phyloP scores from a whole-genome alignment of 2,329 filamentous ascomycete species.

The Alternaria sp. region DNA sequence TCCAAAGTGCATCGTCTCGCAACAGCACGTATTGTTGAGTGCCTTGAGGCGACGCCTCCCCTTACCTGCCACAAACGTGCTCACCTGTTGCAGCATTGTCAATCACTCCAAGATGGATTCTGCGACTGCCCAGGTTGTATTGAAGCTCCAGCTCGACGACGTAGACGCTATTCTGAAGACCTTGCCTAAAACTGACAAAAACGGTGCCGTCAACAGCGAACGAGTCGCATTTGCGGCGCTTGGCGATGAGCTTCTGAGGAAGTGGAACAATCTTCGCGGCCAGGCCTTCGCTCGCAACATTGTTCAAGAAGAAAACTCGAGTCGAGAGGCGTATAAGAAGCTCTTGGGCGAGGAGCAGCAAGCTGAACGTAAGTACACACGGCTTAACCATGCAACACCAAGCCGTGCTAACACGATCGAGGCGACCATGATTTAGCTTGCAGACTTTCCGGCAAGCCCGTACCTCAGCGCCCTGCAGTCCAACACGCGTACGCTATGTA shows the following conservation, averaged over 20 bases:
- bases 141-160: slow-evolving; percentile 23
- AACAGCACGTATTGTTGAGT: too few relatives aligned
- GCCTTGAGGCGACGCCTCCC: too few relatives aligned
- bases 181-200: neutral
- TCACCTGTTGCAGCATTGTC: too few relatives aligned
- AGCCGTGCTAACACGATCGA: neutral
- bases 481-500: neutral
- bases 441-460: slow-evolving; percentile 6
- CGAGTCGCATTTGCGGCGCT: slow-evolving; percentile 1
- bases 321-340: neutral
- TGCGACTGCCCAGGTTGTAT: slow-evolving; percentile 9
- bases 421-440: slow-evolving; percentile 24
- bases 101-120: neutral
- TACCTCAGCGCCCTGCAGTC: slow-evolving; percentile 2
- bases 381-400: too few relatives aligned
- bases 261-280: neutral
- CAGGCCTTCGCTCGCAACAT: neutral
- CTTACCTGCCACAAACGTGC: too few relatives aligned
- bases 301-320: neutral
- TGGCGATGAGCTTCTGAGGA: neutral
- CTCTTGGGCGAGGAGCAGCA: neutral
- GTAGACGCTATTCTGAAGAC: slow-evolving; percentile 16
- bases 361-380: neutral
- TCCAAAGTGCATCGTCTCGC: neutral
- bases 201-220: slow-evolving; percentile 3